A percentile compares a stretch with the other conserved stretches of the same genome.
Conservation (phyloP, 176 grass and related monocot species). For the Puya raimondii region DNA sequence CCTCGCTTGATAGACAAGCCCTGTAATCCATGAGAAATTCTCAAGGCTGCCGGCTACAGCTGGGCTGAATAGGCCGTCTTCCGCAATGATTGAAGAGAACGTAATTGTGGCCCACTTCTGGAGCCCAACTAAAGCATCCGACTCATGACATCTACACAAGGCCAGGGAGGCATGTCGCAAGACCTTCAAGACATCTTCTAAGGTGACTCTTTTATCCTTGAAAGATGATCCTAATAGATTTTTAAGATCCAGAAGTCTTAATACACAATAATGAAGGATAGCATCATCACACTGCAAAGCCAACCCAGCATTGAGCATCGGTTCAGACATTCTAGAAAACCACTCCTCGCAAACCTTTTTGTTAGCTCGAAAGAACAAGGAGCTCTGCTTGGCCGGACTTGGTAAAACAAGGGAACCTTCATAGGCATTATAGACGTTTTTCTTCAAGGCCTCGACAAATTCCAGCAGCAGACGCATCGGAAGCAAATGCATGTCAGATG, state of each 20-base stretch:
- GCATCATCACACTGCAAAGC: constrained; percentile 73
- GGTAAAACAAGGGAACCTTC: constrained; percentile 89
- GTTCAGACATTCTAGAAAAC: constrained; percentile 98
- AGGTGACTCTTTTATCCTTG: constrained; percentile 60
- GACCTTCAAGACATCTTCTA: constrained; percentile 69
- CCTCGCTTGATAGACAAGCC: constrained; percentile 75
- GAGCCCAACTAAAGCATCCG: constrained; percentile 79
- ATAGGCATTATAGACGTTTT: constrained; percentile 96
- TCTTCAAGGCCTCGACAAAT: constrained; percentile 94
- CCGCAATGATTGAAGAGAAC: constrained; percentile 61
- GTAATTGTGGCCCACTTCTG: constrained; percentile 60
- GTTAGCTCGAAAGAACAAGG: constrained; percentile 89
- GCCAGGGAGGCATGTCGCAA: constrained; percentile 77
- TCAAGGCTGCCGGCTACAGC: constrained; percentile 36
- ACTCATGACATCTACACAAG: constrained; percentile 72
- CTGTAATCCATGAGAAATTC: constrained; percentile 83
- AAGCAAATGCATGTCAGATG: constrained; percentile 55
- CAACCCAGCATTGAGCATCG: constrained; percentile 91
- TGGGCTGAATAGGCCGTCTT: constrained; percentile 34
- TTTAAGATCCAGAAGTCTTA: constrained; percentile 60
- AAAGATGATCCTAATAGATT: constrained; percentile 52
- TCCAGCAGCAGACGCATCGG: constrained; percentile 83
- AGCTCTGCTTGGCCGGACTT: constrained; percentile 55
- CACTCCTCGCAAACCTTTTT: constrained; percentile 96
- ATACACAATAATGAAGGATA: constrained; percentile 64